phyloP scores from a whole-genome alignment of 1,284 basidiomycete species.

The Marasmius fiardii region DNA sequence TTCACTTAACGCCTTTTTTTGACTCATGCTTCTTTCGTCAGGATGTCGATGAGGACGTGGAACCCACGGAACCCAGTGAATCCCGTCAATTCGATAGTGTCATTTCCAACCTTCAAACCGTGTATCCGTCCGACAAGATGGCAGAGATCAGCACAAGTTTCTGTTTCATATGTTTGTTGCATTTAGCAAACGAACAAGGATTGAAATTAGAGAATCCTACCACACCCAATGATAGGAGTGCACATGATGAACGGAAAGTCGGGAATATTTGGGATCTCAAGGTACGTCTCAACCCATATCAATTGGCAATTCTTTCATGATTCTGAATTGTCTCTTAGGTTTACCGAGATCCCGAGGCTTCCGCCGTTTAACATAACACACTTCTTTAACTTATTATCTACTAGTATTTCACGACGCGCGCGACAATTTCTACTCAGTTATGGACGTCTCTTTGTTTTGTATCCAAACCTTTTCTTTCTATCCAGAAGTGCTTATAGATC shows the following conservation, averaged over 20 bases:
- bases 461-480: too few species aligned
- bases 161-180: conserved; percentile 97
- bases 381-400: too few species aligned
- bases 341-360: conserved; percentile 68
- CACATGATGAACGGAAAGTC: conserved; percentile 42
- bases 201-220: conserved; percentile 67
- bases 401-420: too few species aligned
- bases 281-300: conserved; percentile 34
- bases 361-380: conserved; percentile 13
- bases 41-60: conserved; percentile 48
- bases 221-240: conserved; percentile 13
- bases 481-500: too few species aligned
- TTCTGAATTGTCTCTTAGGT: conserved; percentile 40
- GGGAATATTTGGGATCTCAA: conserved; percentile 78
- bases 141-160: conserved; percentile 98
- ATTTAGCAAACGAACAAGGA: conserved; percentile 95
- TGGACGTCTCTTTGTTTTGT: too few species aligned
- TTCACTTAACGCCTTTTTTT: conserved; percentile 1
- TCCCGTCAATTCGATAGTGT: conserved; percentile 83
- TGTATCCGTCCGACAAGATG: conserved; percentile 93
- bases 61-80: conserved; percentile 57
- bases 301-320: background rate
- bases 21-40: conserved; percentile 27
- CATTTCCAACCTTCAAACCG: conserved; percentile 74
- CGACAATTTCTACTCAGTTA: too few species aligned